phyloP scores from a whole-genome alignment of 192 early-diverging fungal genomes.

The Entomortierella beljakovae region DNA sequence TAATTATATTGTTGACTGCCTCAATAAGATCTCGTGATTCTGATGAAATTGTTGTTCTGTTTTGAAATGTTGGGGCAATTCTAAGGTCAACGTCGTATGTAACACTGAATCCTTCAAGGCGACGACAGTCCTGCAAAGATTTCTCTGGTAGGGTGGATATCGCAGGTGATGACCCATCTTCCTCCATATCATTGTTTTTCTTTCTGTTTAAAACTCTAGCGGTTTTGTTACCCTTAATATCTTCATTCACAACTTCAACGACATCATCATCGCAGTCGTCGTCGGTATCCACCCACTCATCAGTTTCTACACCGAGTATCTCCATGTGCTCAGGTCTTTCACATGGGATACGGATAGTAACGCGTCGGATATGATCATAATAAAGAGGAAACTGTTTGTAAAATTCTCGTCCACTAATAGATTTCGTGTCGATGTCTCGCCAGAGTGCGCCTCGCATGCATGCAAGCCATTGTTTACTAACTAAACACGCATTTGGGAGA shows the following conservation, averaged over 20 bases:
- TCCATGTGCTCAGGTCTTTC: not conserved
- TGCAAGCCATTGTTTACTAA: conserved; percentile 13
- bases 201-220: too few relatives aligned
- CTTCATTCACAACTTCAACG: too few relatives aligned
- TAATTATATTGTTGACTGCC: conserved; percentile 3
- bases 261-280: not conserved
- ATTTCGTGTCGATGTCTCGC: not conserved
- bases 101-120: not conserved
- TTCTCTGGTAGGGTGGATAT: not conserved
- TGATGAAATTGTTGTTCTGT: not conserved
- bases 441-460: conserved; percentile 16
- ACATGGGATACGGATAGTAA: conserved; percentile 1
- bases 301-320: not conserved
- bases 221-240: too few relatives aligned
- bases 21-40: not conserved
- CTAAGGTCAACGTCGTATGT: not conserved
- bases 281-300: not conserved
- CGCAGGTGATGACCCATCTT: not conserved
- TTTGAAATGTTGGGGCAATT: not conserved
- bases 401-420: not conserved
- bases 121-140: not conserved
- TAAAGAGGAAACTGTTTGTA: conserved; percentile 12
- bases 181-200: too few relatives aligned
- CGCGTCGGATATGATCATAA: conserved; percentile 6
- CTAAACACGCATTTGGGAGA: conserved; percentile 5